Evolutionary conservation across 139 green algal species (phyloP), one percentile per base, ranked within the genome.

Genomic region (Picochlorum sp.): DNA sequence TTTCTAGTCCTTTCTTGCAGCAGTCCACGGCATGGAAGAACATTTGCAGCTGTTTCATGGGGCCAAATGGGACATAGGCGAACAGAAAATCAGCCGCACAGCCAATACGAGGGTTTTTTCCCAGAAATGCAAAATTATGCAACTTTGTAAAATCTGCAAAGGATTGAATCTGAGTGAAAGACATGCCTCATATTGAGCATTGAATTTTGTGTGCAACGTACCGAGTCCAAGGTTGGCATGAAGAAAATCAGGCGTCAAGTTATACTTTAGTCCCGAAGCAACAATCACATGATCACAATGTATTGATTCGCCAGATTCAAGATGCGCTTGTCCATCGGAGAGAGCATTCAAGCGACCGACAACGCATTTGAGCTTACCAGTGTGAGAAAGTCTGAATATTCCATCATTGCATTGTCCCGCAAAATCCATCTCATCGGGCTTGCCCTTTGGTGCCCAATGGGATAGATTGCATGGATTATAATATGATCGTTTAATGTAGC

Each of bases 101-200:
- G 16, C 69, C 69, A 23, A 76, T 68, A 21, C 65, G 41, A 2
- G 56, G 41, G 34, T 54, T 69, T n/a, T 20, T 57, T 2, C 69
- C 69, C 45, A 76, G 47, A 56, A 76, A 76, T 41, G 52, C 44
- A 24, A 70, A 73, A 66, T 67, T 76, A 61, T 74, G 64, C 65
- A 76, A 37, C 45, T 73, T 56, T 24, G 51, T 20, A 24, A 74
- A 74, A n/a, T 54, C 47, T 54, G 47, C 47, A 3, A 13, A 26
- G 11, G 16, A 20, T 21, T 7, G 34, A 65, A 70, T 64, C 47
- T 16, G 1, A 5, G 28, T 30, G 28, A 30, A 30, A 30, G 28
- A 5, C 28, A 30, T 30, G 34, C 8, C 34, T 41, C 34, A 41
- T 41, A 13, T 41, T 41, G 34, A 41, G 34, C 6, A 41, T 41